A percentile compares a stretch with the other conserved stretches of the same genome.
Conservation (phyloP, 2,329 filamentous ascomycete genomes). For the Scedosporium minutisporum region DNA sequence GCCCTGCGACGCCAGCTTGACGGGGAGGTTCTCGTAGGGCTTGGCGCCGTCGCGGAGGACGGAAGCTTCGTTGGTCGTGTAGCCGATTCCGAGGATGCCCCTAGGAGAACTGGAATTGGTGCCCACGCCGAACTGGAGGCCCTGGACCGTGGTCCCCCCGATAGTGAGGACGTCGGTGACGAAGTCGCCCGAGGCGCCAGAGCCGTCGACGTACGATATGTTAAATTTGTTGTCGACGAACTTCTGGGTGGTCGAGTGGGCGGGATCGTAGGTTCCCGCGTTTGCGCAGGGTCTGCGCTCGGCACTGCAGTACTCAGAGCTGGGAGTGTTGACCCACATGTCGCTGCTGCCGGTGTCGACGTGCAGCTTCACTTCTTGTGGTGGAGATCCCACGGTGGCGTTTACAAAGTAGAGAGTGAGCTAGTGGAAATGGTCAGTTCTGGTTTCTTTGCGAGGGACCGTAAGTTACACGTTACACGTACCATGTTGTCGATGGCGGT, state of each 20-base stretch:
- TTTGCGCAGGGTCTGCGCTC: constrained; percentile 41
- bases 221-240: constrained; percentile 72
- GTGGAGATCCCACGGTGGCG: constrained; percentile 51
- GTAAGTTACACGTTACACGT: constrained; percentile 15
- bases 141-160: constrained; percentile 39
- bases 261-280: constrained; percentile 59
- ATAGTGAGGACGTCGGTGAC: constrained; percentile 62
- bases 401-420: constrained; percentile 57
- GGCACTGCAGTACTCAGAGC: constrained; percentile 48
- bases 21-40: constrained; percentile 60
- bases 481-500: constrained; percentile 48
- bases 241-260: constrained; percentile 64
- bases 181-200: constrained; percentile 69
- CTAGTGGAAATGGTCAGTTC: constrained; percentile 25
- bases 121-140: constrained; percentile 65
- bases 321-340: constrained; percentile 58
- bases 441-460: not conserved
- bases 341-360: constrained; percentile 63
- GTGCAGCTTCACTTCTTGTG: constrained; percentile 47
- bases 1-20: constrained; percentile 50
- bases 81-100: constrained; percentile 81
- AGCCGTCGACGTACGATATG: constrained; percentile 79
- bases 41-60: constrained; percentile 44
- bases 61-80: constrained; percentile 67
- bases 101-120: constrained; percentile 52